Evolutionary conservation across 75 land plant species (phyloP).

Genomic region (Cupressus sempervirens): DNA sequence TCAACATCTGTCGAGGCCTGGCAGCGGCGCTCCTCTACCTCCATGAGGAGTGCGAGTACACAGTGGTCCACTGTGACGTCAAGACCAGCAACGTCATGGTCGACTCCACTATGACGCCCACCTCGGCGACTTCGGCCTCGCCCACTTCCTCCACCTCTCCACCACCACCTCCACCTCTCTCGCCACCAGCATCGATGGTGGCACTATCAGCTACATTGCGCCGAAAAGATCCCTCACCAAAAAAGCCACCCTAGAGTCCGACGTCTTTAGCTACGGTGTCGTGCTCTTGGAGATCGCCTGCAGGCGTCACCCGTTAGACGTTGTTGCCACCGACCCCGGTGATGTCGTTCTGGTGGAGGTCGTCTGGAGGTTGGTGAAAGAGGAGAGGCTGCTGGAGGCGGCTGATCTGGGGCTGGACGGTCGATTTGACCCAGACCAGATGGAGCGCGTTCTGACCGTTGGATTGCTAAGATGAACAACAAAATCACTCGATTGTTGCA

Average conservation of each 20-base stretch:
- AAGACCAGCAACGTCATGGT: conserved; percentile 61
- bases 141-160: conserved; percentile 16
- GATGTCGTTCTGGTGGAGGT: conserved; percentile 50
- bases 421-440: conserved; percentile 15
- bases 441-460: conserved; percentile 37
- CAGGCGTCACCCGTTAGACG: conserved; percentile 46
- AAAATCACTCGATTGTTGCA: too few species aligned
- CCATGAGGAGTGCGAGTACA: conserved; percentile 37
- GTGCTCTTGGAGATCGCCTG: conserved; percentile 46
- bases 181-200: conserved; percentile 16
- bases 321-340: conserved; percentile 12
- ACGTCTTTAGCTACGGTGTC: conserved; percentile 63
- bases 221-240: conserved; percentile 36
- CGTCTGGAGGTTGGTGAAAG: conserved; percentile 41
- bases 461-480: too few species aligned
- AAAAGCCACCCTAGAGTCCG: conserved; percentile 36
- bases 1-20: conserved; percentile 28
- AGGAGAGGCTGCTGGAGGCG: conserved; percentile 30
- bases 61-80: conserved; percentile 53
- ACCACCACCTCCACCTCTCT: conserved; percentile 15
- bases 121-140: conserved; percentile 63
- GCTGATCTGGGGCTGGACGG: conserved; percentile 35
- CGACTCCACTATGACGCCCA: conserved; percentile 42
- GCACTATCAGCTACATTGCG: conserved; percentile 40
- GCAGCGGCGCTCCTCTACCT: conserved; percentile 49